Evolutionary conservation across 805 yeast genomes (phyloP).

Genomic region (Starmerella etchellsii): DNA sequence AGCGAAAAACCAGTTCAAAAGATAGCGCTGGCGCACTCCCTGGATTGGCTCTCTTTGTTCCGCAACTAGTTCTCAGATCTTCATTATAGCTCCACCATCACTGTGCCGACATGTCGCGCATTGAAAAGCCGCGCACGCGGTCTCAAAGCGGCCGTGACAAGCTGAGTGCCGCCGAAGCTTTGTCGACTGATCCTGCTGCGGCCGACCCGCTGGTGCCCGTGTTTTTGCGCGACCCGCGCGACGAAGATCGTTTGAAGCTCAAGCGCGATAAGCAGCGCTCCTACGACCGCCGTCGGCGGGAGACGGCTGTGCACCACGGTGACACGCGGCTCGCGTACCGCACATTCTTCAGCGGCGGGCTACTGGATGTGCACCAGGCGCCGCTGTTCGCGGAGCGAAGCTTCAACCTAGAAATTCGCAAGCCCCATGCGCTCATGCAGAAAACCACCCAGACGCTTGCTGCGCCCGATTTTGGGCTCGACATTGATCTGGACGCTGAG

Average conservation of each 20-base stretch:
- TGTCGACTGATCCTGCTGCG: neutral
- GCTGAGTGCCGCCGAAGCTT: no score
- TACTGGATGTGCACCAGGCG: neutral
- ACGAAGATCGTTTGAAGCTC: constrained; percentile 7
- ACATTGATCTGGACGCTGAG: neutral
- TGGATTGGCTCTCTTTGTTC: no score
- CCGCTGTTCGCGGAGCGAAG: neutral
- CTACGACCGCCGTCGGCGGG: constrained; percentile 11
- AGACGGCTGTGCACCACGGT: neutral
- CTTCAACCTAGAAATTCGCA: neutral
- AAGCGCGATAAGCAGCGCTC: constrained; percentile 9
- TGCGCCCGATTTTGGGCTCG: neutral
- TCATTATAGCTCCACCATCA: no score
- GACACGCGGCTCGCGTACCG: neutral
- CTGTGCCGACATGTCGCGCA: neutral
- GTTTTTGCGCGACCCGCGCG: constrained; percentile 1
- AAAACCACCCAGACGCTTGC: neutral
- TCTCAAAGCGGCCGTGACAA: no score
- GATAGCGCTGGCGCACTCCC: no score
- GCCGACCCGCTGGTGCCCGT: neutral
- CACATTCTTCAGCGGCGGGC: neutral
- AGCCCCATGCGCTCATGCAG: neutral
- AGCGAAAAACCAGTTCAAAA: no score
- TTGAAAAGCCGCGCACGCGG: neutral
- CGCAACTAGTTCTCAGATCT: no score